Evolutionary conservation across 2,329 filamentous ascomycete genomes (phyloP).

Genomic region (Teratosphaeriaceae sp.): DNA sequence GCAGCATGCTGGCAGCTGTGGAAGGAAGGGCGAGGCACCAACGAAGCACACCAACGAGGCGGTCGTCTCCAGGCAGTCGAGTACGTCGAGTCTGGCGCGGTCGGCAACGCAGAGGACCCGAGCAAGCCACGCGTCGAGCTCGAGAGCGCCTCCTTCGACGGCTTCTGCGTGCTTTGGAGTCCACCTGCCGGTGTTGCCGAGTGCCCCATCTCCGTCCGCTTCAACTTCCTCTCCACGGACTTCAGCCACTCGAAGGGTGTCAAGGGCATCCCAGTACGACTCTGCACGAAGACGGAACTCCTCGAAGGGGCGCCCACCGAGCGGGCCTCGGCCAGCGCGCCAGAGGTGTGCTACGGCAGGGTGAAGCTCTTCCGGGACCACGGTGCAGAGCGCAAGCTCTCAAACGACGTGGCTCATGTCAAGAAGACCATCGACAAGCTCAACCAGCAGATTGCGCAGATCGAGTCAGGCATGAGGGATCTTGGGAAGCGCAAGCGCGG

Average conservation of each 20-base stretch:
- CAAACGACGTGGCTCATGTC: slow-evolving; percentile 89
- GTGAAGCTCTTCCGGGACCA: slow-evolving; percentile 97
- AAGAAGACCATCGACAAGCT: slow-evolving; percentile 96
- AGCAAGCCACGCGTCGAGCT: slow-evolving; percentile 43
- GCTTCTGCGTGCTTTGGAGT: slow-evolving; percentile 81
- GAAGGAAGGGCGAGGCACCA: slow-evolving; percentile 95
- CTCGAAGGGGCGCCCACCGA: slow-evolving; percentile 35
- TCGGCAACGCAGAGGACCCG: slow-evolving; percentile 45
- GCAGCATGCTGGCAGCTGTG: slow-evolving; percentile 81
- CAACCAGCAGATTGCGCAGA: slow-evolving; percentile 84
- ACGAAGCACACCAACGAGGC: slow-evolving; percentile 88
- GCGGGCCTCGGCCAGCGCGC: slow-evolving; percentile 23
- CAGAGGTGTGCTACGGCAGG: slow-evolving; percentile 87
- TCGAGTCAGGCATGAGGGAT: slow-evolving; percentile 54
- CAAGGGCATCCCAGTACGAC: slow-evolving; percentile 88
- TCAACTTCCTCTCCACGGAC: slow-evolving; percentile 97
- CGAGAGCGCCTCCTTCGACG: slow-evolving; percentile 73
- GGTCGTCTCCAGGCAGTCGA: slow-evolving; percentile 93
- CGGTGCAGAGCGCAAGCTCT: slow-evolving; percentile 87
- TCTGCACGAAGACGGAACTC: slow-evolving; percentile 83
- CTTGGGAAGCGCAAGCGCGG: slow-evolving; percentile 56
- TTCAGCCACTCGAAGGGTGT: slow-evolving; percentile 99
- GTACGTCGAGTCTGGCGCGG: slow-evolving; percentile 65
- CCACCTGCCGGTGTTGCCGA: slow-evolving; percentile 65
- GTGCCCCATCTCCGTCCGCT: slow-evolving; percentile 82